Evolutionary conservation across 108 stramenopile species (phyloP).

Genomic region (Ochromonas danica): DNA sequence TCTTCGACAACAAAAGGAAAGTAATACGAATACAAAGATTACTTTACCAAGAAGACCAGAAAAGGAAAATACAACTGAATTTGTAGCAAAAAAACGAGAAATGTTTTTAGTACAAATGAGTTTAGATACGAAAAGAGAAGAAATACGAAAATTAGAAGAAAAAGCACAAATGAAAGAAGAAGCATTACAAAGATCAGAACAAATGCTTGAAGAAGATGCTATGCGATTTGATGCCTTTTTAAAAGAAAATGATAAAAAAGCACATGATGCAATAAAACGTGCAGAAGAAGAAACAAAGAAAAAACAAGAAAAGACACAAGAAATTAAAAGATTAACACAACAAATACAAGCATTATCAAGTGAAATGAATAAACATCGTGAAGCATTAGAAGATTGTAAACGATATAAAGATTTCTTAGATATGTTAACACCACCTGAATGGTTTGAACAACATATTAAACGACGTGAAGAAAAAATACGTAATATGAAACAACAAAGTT

Average conservation of each 20-base stretch:
- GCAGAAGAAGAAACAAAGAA: conserved; percentile 65
- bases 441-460: conserved; percentile 52
- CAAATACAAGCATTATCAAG: conserved; percentile 61
- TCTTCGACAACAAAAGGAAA: neutral
- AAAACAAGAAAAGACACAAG: conserved; percentile 64
- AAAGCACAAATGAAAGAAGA: conserved; percentile 70
- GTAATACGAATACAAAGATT: neutral
- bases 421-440: conserved; percentile 60
- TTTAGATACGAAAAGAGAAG: conserved; percentile 71
- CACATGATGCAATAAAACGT: conserved; percentile 66
- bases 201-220: conserved; percentile 71
- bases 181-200: conserved; percentile 61
- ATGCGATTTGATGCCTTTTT: conserved; percentile 72
- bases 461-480: conserved; percentile 23
- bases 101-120: conserved; percentile 73
- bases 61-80: conserved; percentile 66
- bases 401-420: conserved; percentile 66
- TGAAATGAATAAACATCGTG: conserved; percentile 66
- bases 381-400: conserved; percentile 65
- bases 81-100: conserved; percentile 68
- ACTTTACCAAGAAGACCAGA: conserved; percentile 52
- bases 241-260: conserved; percentile 72
- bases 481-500: conserved; percentile 42
- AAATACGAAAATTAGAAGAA: conserved; percentile 70
- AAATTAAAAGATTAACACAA: conserved; percentile 66